Conservation (phyloP, 371 early-diverging fungal species). For the Mortierella sp. region DNA sequence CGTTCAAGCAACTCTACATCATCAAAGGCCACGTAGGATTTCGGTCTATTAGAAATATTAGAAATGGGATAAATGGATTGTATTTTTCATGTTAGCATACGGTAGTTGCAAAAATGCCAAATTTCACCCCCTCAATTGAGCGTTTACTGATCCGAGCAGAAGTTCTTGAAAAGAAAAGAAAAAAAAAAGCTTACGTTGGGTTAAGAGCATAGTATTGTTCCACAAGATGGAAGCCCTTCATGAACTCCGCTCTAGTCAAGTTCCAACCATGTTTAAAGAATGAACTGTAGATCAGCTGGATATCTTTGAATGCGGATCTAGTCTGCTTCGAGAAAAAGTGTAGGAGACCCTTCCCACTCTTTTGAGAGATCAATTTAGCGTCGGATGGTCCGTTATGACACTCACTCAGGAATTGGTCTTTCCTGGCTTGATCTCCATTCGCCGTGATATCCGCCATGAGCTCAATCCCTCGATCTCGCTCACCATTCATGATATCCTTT, state of each 20-base stretch:
- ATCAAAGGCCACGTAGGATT: slow-evolving; percentile 34
- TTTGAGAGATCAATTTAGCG: neutral
- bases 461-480: neutral
- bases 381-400: neutral
- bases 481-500: neutral
- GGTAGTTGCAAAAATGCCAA: neutral
- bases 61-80: too few relatives aligned
- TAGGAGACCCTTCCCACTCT: neutral
- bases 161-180: too few relatives aligned
- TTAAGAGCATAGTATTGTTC: neutral
- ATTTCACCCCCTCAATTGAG: neutral
- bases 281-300: neutral
- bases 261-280: slow-evolving; percentile 3
- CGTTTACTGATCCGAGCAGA: neutral
- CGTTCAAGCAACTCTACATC: slow-evolving; percentile 58
- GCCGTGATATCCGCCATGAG: neutral
- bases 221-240: neutral
- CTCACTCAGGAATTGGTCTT: neutral
- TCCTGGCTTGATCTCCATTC: neutral
- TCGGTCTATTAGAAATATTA: slow-evolving; percentile 22
- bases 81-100: neutral
- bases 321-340: neutral
- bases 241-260: neutral
- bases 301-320: neutral
- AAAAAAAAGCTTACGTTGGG: slow-evolving; percentile 1